Percentiles rank a stretch among this genome's conserved stretches.
Evolutionary conservation across 306 rosid genomes (phyloP).

Genomic region (Phaseolus lunatus): DNA sequence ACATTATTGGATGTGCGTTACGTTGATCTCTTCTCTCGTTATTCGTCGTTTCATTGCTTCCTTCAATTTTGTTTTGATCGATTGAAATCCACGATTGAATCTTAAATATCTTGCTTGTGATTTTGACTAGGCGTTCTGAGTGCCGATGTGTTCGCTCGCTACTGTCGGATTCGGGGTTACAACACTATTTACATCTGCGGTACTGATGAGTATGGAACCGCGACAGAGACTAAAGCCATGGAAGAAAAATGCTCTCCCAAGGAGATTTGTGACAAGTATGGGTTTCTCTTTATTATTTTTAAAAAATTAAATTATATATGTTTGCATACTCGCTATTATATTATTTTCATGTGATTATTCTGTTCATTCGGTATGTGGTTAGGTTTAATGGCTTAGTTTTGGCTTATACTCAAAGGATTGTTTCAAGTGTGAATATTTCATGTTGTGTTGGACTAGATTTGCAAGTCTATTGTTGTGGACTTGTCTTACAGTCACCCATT

Average conservation of each 20-base stretch:
- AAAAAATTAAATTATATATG: neutral
- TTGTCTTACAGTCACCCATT: neutral
- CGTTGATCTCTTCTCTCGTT: neutral
- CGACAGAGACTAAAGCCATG: conserved; percentile 95
- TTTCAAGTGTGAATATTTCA: neutral
- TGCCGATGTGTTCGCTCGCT: conserved; percentile 94
- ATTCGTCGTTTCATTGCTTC: neutral
- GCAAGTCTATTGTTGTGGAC: neutral
- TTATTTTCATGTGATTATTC: neutral
- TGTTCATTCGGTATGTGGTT: conserved; percentile 10
- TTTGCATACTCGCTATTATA: neutral
- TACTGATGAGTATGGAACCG: conserved; percentile 94
- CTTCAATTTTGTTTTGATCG: neutral
- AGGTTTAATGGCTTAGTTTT: conserved; percentile 22
- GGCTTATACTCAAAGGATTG: neutral
- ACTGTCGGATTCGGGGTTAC: conserved; percentile 83
- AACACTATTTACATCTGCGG: conserved; percentile 90
- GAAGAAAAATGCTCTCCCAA: conserved; percentile 93
- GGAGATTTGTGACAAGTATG: conserved; percentile 91
- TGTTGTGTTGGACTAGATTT: conserved; percentile 5
- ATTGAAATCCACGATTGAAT: neutral
- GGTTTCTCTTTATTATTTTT: neutral
- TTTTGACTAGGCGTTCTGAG: conserved; percentile 75
- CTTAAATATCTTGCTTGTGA: neutral
- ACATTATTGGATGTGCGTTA: conserved; percentile 77